A percentile compares a stretch with the other conserved stretches of the same genome.
phyloP scores from a whole-genome alignment of 2,329 filamentous ascomycete genomes.

The Fusarium bulbicola region DNA sequence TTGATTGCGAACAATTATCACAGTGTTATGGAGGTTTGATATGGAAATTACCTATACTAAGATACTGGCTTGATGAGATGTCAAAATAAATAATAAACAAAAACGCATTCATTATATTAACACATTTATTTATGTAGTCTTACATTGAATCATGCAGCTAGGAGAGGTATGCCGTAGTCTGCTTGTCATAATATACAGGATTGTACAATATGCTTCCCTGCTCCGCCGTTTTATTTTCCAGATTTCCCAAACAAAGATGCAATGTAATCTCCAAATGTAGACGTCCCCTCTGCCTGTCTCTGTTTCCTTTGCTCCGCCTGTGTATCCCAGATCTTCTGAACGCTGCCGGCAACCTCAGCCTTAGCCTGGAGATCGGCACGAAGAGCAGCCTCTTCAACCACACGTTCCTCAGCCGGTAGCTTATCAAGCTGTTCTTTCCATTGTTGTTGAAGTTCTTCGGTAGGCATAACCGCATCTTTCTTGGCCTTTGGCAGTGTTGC shows the following conservation, averaged over 20 bases:
- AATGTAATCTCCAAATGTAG: constrained; percentile 45
- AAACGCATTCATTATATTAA: background rate
- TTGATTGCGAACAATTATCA: fast-evolving
- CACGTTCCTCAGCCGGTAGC: constrained; percentile 65
- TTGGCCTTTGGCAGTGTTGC: constrained; percentile 58
- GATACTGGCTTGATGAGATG: no score
- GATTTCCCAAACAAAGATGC: constrained; percentile 43
- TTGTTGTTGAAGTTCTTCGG: constrained; percentile 58
- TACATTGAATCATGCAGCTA: background rate
- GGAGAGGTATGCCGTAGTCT: background rate
- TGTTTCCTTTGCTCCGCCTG: constrained; percentile 66
- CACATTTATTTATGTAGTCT: background rate
- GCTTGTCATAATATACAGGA: constrained; percentile 24
- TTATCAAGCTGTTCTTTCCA: constrained; percentile 67
- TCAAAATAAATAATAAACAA: background rate
- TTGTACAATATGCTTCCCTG: constrained; percentile 24
- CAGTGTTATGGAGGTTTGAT: fast-evolving
- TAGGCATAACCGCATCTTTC: constrained; percentile 41
- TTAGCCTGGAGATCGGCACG: constrained; percentile 70
- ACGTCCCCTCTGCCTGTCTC: constrained; percentile 47
- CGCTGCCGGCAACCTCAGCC: constrained; percentile 67
- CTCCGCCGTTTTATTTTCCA: constrained; percentile 35
- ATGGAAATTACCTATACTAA: no score
- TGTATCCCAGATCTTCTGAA: constrained; percentile 51
- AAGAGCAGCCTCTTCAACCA: constrained; percentile 70